Percentiles rank a stretch among this genome's conserved stretches.
These are phyloP conservation scores for Hordeum vulgare DNA, from an alignment of 176 grass and related monocot genomes.

Conservation along the genomic window MorexV3_pseudomolecules_assembly NC_058518.1:507990917-507991416, in stretches of 20 bases:
- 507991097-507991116: constrained; percentile 45
- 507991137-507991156: not conserved
- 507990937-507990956: constrained; percentile 53
- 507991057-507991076: constrained; percentile 68
- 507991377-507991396: not conserved
- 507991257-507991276: not conserved
- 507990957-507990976: constrained; percentile 63
- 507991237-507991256: not conserved
- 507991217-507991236: constrained; percentile 7
- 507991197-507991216: not conserved
- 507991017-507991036: constrained; percentile 62
- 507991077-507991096: constrained; percentile 1
- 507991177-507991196: not conserved
- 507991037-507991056: constrained; percentile 80
- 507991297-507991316: not conserved
- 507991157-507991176: not conserved
- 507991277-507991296: not conserved
- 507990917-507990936: constrained; percentile 48
- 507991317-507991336: not conserved
- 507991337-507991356: not conserved
- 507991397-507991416: not conserved
- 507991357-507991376: not conserved
- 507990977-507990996: constrained; percentile 60
- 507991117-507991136: not conserved
- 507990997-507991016: constrained; percentile 69